Conservation (phyloP, 1,284 basidiomycete genomes). For the Ustilago hordei region DNA sequence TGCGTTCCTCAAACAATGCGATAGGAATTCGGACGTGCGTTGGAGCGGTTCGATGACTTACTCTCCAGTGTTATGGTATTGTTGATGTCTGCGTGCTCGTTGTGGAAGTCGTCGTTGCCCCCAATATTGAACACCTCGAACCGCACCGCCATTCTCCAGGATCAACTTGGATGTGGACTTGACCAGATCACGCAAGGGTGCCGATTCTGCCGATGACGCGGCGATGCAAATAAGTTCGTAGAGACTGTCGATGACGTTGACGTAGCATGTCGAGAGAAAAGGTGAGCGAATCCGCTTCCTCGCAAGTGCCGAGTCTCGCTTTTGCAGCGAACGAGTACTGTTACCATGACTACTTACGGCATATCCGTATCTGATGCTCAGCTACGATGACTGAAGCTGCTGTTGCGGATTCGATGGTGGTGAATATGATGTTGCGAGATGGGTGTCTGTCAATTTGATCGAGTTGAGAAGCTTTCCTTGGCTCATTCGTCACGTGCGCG, state of each 20-base stretch:
- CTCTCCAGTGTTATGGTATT: conserved; percentile 79
- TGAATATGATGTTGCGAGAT: background rate
- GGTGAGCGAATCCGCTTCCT: background rate
- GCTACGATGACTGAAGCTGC: background rate
- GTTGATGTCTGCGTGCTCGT: conserved; percentile 79
- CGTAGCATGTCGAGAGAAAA: background rate
- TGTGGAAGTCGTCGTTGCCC: conserved; percentile 82
- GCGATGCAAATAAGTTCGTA: conserved; percentile 69
- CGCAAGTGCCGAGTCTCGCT: background rate
- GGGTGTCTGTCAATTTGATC: background rate
- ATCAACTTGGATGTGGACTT: conserved; percentile 79
- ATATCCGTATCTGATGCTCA: conserved; percentile 8
- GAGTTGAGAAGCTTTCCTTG: conserved; percentile 14
- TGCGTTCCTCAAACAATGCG: too few species aligned
- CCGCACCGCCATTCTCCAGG: conserved; percentile 82
- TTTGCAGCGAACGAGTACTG: background rate
- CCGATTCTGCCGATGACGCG: conserved; percentile 63
- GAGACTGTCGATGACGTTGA: conserved; percentile 42
- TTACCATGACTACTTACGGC: conserved; percentile 33
- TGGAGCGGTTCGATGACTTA: conserved; percentile 72
- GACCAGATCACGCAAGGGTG: conserved; percentile 81
- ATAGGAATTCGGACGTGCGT: background rate
- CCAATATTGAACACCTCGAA: conserved; percentile 81
- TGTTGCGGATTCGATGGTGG: background rate
- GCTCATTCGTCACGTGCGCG: conserved; percentile 24